These are phyloP conservation scores for Sarocladium kiliense DNA, from an alignment of 2,329 filamentous ascomycete species.

Conservation along the genomic window DNA sequence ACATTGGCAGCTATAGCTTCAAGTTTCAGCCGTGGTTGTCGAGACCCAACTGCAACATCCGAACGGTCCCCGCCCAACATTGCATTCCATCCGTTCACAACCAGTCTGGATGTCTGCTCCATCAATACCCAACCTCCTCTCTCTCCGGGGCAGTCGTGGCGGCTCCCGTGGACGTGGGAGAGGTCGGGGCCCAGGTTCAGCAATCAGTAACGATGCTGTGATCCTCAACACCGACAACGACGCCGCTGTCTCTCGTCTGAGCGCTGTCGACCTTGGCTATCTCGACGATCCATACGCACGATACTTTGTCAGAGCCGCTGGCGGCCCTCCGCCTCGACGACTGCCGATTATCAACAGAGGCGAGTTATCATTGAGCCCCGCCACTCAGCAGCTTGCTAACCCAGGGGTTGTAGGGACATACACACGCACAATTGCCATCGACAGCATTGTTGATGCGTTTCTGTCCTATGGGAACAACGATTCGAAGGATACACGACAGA, in stretches of 20 bases:
- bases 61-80: background rate
- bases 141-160: constrained; percentile 42
- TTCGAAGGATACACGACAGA: constrained; percentile 53
- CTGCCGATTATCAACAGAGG: constrained; percentile 94
- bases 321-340: constrained; percentile 52
- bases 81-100: background rate
- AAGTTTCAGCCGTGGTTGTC: background rate
- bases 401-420: constrained; percentile 68
- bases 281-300: constrained; percentile 74
- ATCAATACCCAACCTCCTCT: constrained; percentile 75
- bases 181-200: constrained; percentile 29
- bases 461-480: constrained; percentile 32
- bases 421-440: constrained; percentile 77
- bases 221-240: constrained; percentile 91
- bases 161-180: constrained; percentile 31
- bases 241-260: constrained; percentile 82
- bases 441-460: constrained; percentile 70
- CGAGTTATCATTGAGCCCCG: constrained; percentile 30
- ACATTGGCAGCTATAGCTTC: background rate
- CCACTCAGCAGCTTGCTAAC: background rate
- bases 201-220: constrained; percentile 57
- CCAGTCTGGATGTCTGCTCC: constrained; percentile 56
- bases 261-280: constrained; percentile 82
- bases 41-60: background rate
- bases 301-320: constrained; percentile 54